Conservation (phyloP, 371 early-diverging fungal genomes). For the Sporodiniella umbellata region DNA sequence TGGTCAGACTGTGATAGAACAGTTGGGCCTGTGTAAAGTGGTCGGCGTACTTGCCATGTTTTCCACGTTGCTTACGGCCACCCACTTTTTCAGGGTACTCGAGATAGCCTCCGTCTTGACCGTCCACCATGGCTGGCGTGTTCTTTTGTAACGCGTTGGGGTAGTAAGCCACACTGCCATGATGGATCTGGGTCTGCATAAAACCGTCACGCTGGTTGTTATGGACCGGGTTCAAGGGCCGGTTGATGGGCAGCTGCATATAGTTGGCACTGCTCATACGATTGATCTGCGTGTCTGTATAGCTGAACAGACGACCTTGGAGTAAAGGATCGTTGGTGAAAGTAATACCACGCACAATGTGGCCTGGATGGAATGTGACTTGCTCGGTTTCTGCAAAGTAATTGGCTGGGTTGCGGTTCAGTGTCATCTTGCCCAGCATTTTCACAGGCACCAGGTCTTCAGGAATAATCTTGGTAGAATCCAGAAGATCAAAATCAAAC, state of each 20-base stretch:
- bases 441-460: slow-evolving; percentile 46
- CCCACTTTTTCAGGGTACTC: slow-evolving; percentile 31
- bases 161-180: slow-evolving; percentile 30
- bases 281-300: slow-evolving; percentile 53
- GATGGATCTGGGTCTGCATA: slow-evolving; percentile 21
- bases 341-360: slow-evolving; percentile 43
- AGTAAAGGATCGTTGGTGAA: slow-evolving; percentile 50
- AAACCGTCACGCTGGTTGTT: slow-evolving; percentile 58
- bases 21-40: slow-evolving; percentile 45
- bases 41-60: slow-evolving; percentile 29
- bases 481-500: slow-evolving; percentile 51
- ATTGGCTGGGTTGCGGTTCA: slow-evolving; percentile 52
- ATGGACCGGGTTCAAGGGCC: slow-evolving; percentile 32
- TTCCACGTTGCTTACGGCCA: slow-evolving; percentile 22
- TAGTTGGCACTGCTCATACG: slow-evolving; percentile 49
- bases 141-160: slow-evolving; percentile 32
- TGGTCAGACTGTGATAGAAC: slow-evolving; percentile 41
- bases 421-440: slow-evolving; percentile 44
- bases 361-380: slow-evolving; percentile 37
- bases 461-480: slow-evolving; percentile 56
- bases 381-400: slow-evolving; percentile 60
- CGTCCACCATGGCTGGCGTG: slow-evolving; percentile 20
- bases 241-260: slow-evolving; percentile 53
- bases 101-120: slow-evolving; percentile 30
- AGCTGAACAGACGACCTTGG: slow-evolving; percentile 54